phyloP scores from a whole-genome alignment of 768 basidiomycete genomes.

The Arthromyces matolae region DNA sequence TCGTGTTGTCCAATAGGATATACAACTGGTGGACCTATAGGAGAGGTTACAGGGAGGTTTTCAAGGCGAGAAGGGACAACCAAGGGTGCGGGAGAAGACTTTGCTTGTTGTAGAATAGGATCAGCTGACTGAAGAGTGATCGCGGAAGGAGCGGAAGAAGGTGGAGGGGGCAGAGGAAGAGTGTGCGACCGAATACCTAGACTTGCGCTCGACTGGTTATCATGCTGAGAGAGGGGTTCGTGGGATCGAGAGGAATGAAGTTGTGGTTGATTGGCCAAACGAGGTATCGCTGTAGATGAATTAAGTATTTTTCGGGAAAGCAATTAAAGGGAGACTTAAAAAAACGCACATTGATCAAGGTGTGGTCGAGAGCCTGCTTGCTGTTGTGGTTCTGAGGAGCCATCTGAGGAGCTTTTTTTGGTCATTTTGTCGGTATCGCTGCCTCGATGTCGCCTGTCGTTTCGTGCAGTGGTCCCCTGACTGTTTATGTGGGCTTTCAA shows the following conservation, averaged over 20 bases:
- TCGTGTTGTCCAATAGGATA: slow-evolving; percentile 21
- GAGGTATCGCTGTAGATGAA: slow-evolving; percentile 25
- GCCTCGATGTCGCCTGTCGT: slow-evolving; percentile 28
- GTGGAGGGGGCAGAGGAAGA: slow-evolving; percentile 20
- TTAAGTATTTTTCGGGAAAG: too few species aligned
- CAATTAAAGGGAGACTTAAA: too few species aligned
- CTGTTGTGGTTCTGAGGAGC: slow-evolving; percentile 7
- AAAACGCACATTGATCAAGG: slow-evolving; percentile 35
- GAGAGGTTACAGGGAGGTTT: slow-evolving; percentile 27
- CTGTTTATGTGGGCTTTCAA: slow-evolving; percentile 48
- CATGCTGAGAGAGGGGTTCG: slow-evolving; percentile 32
- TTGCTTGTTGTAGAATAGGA: slow-evolving; percentile 22
- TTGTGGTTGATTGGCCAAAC: slow-evolving; percentile 23
- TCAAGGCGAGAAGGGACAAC: slow-evolving; percentile 36
- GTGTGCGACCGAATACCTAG: slow-evolving; percentile 17
- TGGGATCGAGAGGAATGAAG: slow-evolving; percentile 40
- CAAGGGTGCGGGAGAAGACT: slow-evolving; percentile 36
- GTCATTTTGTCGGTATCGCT: slow-evolving; percentile 18
- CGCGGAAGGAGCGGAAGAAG: slow-evolving; percentile 19
- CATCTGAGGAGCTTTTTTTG: slow-evolving; percentile 28
- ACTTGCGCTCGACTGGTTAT: slow-evolving; percentile 22
- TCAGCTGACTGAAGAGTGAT: slow-evolving; percentile 9
- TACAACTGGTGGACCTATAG: slow-evolving; percentile 27
- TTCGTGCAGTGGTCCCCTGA: slow-evolving; percentile 21
- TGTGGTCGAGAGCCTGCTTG: slow-evolving; percentile 27